These are phyloP conservation scores for Niveomyces coronatus DNA, from an alignment of 2,329 filamentous ascomycete genomes.

Conservation along the genomic window DNA sequence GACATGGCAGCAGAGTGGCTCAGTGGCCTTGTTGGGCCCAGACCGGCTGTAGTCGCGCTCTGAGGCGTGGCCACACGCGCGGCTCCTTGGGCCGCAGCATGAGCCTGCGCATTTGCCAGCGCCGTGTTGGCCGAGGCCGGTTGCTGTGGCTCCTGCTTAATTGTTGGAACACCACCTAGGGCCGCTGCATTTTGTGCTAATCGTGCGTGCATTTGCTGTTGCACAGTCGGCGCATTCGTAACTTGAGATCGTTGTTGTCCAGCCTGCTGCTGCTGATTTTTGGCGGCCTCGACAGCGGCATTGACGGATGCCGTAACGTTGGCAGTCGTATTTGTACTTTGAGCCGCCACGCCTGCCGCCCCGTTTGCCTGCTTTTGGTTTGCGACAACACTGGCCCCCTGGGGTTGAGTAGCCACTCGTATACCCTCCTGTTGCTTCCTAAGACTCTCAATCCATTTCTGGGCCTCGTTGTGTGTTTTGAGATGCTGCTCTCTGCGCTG, in stretches of 20 bases:
- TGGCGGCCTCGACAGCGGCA: constrained; percentile 35
- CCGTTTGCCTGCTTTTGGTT: constrained; percentile 15
- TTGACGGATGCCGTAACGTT: constrained; percentile 29
- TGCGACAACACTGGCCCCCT: background rate
- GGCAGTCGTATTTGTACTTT: constrained; percentile 16
- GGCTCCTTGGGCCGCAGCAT: constrained; percentile 37
- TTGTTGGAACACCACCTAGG: background rate
- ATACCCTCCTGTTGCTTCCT: constrained; percentile 36
- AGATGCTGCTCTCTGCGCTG: constrained; percentile 33
- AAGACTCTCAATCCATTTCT: constrained; percentile 37
- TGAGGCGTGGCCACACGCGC: constrained; percentile 42
- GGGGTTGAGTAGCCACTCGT: constrained; percentile 17
- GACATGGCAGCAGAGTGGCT: constrained; percentile 41
- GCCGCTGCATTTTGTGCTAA: constrained; percentile 17
- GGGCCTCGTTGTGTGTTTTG: constrained; percentile 36
- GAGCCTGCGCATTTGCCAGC: constrained; percentile 31
- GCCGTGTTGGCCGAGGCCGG: constrained; percentile 39
- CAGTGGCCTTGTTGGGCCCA: constrained; percentile 30
- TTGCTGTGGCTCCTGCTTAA: constrained; percentile 22
- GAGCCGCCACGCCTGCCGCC: constrained; percentile 10
- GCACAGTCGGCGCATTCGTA: constrained; percentile 18
- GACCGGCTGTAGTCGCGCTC: constrained; percentile 27
- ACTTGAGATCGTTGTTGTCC: constrained; percentile 20
- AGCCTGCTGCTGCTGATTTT: constrained; percentile 28
- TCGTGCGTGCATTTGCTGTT: constrained; percentile 22